phyloP scores from a whole-genome alignment of 352 stramenopile genomes.

The Pythium angustatum region DNA sequence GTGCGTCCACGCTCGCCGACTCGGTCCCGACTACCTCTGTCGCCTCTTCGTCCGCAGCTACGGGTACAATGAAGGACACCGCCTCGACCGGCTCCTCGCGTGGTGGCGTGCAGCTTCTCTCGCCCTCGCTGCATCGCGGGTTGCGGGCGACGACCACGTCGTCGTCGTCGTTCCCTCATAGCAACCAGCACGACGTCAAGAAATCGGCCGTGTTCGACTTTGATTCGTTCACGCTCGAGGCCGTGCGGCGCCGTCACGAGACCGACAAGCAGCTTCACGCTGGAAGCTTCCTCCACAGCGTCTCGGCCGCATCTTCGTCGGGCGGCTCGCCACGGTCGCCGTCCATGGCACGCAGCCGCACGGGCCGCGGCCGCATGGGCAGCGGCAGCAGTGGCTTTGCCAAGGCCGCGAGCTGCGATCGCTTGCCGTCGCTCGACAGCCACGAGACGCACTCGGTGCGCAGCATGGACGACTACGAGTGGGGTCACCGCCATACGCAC shows the following conservation, averaged over 20 bases:
- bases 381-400: background rate
- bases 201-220: constrained; percentile 34
- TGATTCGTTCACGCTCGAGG: constrained; percentile 50
- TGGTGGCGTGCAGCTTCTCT: constrained; percentile 25
- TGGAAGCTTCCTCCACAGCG: constrained; percentile 11
- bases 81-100: no score
- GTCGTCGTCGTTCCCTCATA: no score
- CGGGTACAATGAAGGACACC: constrained; percentile 29
- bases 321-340: constrained; percentile 18
- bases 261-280: background rate
- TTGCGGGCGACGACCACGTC: constrained; percentile 9
- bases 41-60: no score
- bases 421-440: constrained; percentile 15
- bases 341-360: constrained; percentile 6
- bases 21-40: background rate
- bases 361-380: constrained; percentile 3
- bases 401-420: constrained; percentile 10
- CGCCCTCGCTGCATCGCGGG: constrained; percentile 22
- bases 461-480: constrained; percentile 42
- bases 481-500: constrained; percentile 6
- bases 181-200: background rate
- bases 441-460: background rate
- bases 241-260: constrained; percentile 33
- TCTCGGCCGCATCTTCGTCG: constrained; percentile 12
- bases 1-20: background rate